Evolutionary conservation across 257 asterid genomes (phyloP).

Genomic region (Penstemon newberryi): DNA sequence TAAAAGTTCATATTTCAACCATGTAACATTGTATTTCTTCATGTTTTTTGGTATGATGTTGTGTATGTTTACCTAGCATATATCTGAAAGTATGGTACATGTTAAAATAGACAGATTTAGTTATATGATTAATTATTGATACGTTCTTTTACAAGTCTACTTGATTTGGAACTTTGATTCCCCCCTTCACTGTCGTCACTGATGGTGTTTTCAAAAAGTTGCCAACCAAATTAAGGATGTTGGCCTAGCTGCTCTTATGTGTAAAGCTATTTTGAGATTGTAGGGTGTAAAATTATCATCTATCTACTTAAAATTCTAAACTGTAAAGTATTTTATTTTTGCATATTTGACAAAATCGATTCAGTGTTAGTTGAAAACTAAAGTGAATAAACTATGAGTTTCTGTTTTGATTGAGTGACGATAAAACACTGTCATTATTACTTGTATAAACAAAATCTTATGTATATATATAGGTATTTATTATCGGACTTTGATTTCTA

Average conservation of each 20-base stretch:
- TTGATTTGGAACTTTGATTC: slow-evolving; percentile 74
- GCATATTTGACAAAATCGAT: slow-evolving; percentile 89
- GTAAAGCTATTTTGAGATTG: slow-evolving; percentile 37
- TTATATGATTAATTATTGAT: not conserved
- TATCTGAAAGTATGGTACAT: not conserved
- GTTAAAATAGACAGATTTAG: not conserved
- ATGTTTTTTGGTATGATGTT: not conserved
- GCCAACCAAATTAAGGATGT: slow-evolving; percentile 86
- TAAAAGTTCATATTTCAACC: not conserved
- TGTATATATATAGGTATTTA: no score
- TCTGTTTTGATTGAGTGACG: no score
- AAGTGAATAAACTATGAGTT: no score
- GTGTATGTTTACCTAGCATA: not conserved
- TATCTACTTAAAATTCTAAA: not conserved
- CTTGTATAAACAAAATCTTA: no score
- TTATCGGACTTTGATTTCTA: no score
- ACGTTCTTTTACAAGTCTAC: slow-evolving; percentile 40
- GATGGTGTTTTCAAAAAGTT: slow-evolving; percentile 83
- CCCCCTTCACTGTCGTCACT: slow-evolving; percentile 83
- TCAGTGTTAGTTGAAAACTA: slow-evolving; percentile 27
- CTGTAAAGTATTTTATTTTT: no score
- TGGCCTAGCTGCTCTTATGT: slow-evolving; percentile 93
- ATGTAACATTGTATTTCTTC: not conserved
- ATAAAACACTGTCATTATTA: no score
- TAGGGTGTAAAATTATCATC: not conserved